phyloP scores from a whole-genome alignment of 257 asterid species.

The Lycium barbarum region DNA sequence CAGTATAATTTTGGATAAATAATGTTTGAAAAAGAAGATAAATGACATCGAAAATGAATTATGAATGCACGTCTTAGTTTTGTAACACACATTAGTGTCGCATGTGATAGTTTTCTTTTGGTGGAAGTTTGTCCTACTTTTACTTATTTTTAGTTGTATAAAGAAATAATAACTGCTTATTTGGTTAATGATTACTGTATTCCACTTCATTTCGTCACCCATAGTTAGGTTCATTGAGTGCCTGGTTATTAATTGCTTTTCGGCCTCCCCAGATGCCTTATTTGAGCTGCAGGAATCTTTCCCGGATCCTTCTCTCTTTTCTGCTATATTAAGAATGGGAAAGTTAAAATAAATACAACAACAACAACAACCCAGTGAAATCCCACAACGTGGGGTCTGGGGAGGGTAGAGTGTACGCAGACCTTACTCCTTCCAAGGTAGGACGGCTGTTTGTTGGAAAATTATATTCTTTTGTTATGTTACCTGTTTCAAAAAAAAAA shows the following conservation, averaged over 20 bases:
- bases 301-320: not conserved
- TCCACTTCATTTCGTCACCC: not conserved
- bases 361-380: no score
- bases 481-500: no score
- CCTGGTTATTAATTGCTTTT: not conserved
- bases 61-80: not conserved
- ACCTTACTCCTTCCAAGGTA: no score
- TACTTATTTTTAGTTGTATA: not conserved
- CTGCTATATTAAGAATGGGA: not conserved
- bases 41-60: not conserved
- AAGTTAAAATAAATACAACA: not conserved
- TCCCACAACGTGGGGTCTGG: no score
- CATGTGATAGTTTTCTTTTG: not conserved
- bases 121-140: not conserved
- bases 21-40: not conserved
- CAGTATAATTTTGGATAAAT: not conserved
- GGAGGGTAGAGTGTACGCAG: no score
- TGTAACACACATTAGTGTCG: not conserved
- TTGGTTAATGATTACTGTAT: constrained; percentile 1
- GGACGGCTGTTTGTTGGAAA: no score
- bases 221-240: constrained; percentile 9
- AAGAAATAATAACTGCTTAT: not conserved
- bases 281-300: constrained; percentile 17
- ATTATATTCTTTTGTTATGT: no score
- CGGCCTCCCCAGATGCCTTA: not conserved